phyloP scores from a whole-genome alignment of 2,329 filamentous ascomycete genomes.

The Penicillium sp. region DNA sequence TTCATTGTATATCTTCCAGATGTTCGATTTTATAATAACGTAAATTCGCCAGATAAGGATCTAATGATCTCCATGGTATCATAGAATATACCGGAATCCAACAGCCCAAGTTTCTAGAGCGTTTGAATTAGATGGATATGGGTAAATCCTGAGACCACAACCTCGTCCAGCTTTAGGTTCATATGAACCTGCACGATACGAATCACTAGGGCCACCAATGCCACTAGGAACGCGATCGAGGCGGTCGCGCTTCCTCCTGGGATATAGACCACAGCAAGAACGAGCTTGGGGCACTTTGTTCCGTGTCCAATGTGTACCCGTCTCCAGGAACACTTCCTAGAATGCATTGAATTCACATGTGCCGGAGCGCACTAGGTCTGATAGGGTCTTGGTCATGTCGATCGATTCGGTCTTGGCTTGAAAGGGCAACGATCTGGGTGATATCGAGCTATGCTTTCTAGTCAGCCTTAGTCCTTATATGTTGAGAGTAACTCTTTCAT shows the following conservation, averaged over 20 bases:
- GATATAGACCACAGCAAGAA: constrained; percentile 12
- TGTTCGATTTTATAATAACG: not conserved
- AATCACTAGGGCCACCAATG: constrained; percentile 35
- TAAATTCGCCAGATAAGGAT: too few species aligned
- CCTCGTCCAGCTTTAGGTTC: constrained; percentile 35
- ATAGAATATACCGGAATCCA: constrained; percentile 28
- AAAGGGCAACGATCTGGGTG: too few species aligned
- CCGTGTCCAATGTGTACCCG: too few species aligned
- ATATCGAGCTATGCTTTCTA: too few species aligned
- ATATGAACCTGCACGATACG: constrained; percentile 35
- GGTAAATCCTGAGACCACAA: constrained; percentile 14
- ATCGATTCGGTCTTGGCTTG: too few species aligned
- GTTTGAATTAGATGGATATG: not conserved
- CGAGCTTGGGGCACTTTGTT: too few species aligned
- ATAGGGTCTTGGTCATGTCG: too few species aligned
- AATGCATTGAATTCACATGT: too few species aligned
- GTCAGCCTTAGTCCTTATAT: too few species aligned
- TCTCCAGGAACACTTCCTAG: too few species aligned
- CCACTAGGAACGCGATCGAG: constrained; percentile 37
- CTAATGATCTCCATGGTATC: not conserved
- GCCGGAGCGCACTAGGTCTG: too few species aligned
- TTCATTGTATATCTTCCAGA: not conserved
- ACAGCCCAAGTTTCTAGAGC: constrained; percentile 9
- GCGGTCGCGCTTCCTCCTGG: constrained; percentile 40
- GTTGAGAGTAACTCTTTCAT: too few species aligned